Conservation (phyloP, 163 green algal species). For the Scenedesmus sp. region DNA sequence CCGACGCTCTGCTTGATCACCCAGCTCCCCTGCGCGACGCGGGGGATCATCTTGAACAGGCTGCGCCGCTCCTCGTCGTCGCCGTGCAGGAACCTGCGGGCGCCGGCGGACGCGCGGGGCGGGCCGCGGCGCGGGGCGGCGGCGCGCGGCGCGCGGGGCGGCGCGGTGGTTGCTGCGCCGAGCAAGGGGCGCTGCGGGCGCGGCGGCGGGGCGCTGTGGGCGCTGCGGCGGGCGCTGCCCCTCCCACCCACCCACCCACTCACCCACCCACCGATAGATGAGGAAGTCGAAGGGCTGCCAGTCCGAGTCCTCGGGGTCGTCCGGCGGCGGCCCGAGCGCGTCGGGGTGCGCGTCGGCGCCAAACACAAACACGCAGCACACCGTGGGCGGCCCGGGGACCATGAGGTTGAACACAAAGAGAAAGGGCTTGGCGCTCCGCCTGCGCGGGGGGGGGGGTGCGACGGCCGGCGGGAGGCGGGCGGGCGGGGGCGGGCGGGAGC, state of each 20-base stretch:
- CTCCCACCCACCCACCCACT: background rate
- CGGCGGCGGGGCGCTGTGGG: too few relatives aligned
- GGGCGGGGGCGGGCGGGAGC: too few relatives aligned
- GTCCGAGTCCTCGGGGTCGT: conserved; percentile 30
- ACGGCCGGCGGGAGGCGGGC: too few relatives aligned
- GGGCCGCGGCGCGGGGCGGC: too few relatives aligned
- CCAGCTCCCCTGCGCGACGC: conserved; percentile 77
- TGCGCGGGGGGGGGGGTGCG: background rate
- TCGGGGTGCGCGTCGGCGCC: conserved; percentile 36
- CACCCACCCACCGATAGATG: conserved; percentile 9
- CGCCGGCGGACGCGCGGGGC: too few relatives aligned
- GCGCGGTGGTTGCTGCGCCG: too few relatives aligned
- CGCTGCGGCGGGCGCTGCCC: too few relatives aligned
- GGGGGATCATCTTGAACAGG: conserved; percentile 88
- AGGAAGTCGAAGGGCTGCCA: conserved; percentile 43
- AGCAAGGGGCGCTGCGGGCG: too few relatives aligned
- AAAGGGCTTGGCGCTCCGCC: conserved; percentile 27
- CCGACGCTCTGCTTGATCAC: conserved; percentile 87
- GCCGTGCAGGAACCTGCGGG: conserved; percentile 68
- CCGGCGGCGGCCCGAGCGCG: conserved; percentile 30
- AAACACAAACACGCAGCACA: conserved; percentile 43
- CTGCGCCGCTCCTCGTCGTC: conserved; percentile 67
- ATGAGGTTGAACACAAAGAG: conserved; percentile 50
- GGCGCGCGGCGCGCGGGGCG: too few relatives aligned
- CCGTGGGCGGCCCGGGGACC: conserved; percentile 39